phyloP scores from a whole-genome alignment of 2,329 filamentous ascomycete species.

The Ophiostoma novo-ulmi region DNA sequence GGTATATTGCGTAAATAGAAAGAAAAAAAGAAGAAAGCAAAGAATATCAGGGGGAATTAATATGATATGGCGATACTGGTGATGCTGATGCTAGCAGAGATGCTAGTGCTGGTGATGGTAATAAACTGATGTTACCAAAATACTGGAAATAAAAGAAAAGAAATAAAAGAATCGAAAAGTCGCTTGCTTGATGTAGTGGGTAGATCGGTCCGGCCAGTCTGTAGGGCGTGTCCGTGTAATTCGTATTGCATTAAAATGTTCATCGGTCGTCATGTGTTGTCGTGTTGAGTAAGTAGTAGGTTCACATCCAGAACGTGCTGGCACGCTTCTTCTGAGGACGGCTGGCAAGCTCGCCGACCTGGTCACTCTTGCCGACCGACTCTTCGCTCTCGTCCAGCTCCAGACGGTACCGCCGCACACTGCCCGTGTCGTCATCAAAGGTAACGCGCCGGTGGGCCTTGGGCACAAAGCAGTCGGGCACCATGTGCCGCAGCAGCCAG shows the following conservation, averaged over 20 bases:
- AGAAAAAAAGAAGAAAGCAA: not conserved
- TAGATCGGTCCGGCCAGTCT: no score
- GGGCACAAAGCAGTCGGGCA: conserved; percentile 58
- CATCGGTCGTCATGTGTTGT: not conserved
- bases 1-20: not conserved
- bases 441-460: conserved; percentile 45
- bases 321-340: conserved; percentile 4
- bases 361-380: conserved; percentile 27
- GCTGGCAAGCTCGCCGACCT: not conserved
- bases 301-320: not conserved
- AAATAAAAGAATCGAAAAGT: not conserved
- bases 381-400: conserved; percentile 52
- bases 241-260: not conserved
- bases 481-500: conserved; percentile 52
- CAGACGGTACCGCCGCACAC: conserved; percentile 58
- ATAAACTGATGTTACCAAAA: not conserved
- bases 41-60: not conserved
- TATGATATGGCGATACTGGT: not conserved
- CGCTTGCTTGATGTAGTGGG: not conserved
- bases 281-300: not conserved
- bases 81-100: not conserved
- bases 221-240: not conserved
- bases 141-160: not conserved
- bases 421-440: conserved; percentile 59
- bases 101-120: not conserved